A percentile compares a stretch with the other conserved stretches of the same genome.
phyloP scores from a whole-genome alignment of 768 basidiomycete species.

The Rhodocollybia butyracea region DNA sequence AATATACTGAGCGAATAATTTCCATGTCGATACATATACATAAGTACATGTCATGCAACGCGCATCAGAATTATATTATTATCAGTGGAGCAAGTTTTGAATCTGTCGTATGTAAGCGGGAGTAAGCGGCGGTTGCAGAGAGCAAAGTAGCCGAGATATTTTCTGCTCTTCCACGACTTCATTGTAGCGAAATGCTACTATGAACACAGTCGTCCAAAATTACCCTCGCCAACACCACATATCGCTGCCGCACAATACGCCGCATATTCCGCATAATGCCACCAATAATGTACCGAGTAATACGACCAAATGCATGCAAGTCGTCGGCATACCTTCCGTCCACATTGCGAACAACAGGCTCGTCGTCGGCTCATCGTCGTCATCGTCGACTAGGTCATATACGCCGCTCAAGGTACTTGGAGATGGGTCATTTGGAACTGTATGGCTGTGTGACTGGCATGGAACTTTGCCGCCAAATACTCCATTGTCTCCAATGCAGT shows the following conservation, averaged over 20 bases:
- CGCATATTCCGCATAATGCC: constrained; percentile 9
- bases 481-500: constrained; percentile 92
- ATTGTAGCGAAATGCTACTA: constrained; percentile 12
- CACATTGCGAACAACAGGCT: constrained; percentile 67
- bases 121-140: no score
- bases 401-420: constrained; percentile 96
- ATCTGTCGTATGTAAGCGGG: no score
- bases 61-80: no score
- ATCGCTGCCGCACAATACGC: background rate
- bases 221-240: constrained; percentile 22
- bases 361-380: constrained; percentile 68
- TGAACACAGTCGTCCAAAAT: constrained; percentile 13
- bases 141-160: no score
- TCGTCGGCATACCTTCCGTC: constrained; percentile 75
- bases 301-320: constrained; percentile 42
- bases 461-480: constrained; percentile 90
- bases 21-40: no score
- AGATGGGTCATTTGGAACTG: constrained; percentile 97
- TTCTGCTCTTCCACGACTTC: no score
- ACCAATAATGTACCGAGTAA: constrained; percentile 42
- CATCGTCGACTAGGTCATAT: constrained; percentile 82
- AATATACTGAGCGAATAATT: no score
- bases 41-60: no score
- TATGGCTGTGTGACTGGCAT: constrained; percentile 99
- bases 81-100: no score